Base-by-base conservation (phyloP, 2,329 filamentous ascomycete genomes). In the Aspergillus niger region DNA sequence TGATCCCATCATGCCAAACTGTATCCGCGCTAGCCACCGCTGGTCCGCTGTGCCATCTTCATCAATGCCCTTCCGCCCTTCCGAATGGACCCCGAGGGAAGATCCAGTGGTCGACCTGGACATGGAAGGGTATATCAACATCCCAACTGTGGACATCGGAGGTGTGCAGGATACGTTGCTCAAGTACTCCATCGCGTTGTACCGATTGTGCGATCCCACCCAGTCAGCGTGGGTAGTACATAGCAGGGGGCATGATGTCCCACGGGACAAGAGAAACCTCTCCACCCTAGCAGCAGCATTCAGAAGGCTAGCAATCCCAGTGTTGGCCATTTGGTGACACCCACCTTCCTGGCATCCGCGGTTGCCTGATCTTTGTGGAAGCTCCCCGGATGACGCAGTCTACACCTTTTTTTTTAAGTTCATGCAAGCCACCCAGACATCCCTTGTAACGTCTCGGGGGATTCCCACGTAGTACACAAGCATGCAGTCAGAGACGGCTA, bases 11-110 rank as follows among this genome's bases (percentile, higher is more conserved):
- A 71, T 26, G 68, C 70, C 6, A 67, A 71, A 54, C 61, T 64
- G 11, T 63, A 61, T 22, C 68, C 69, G 22, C 50, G 63, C 4
- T 61, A 65, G 15, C 55, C 64, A 17, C 64, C 66, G 2, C 61
- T 67, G 2, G 72, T 76, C 59, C 69, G 70, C 36, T 74, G 72
- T 47, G 74, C 74, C 13, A 69, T 76, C 30, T 74, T 76, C 56
- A 70, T 20, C 20, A 20, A 70, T 60, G 67, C 70, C 3, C 55
- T 71, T 6, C 68, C 71, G n/a, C 72, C 70, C 2, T 73, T 74
- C 32, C 65, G 71, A 15, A 72, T 70, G 69, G 58, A n/a, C n/a
- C n/a, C n/a, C n/a, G n/a, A n/a, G n/a, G n/a, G n/a, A n/a, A n/a
- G 36, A 59, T 5, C 66, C 67, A 1, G 62, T 69, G 2, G 49